These are phyloP conservation scores for Cercospora brassicicola DNA, from an alignment of 2,329 filamentous ascomycete genomes.

Conservation along the genomic window DNA sequence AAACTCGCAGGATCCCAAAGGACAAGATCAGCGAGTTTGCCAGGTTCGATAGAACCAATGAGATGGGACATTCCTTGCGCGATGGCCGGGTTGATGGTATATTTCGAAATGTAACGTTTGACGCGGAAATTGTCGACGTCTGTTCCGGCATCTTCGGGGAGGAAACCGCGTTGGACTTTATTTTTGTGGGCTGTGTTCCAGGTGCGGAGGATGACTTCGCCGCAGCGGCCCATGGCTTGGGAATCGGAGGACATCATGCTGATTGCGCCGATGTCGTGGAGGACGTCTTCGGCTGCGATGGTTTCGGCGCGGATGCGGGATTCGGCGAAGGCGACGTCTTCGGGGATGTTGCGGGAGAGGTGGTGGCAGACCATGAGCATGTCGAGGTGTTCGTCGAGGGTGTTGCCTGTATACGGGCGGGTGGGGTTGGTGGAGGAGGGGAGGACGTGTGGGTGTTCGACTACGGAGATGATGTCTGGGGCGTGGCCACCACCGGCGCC, in stretches of 20 bases:
- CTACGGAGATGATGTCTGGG: conserved; percentile 91
- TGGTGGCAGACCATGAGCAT: conserved; percentile 99
- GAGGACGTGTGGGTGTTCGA: conserved; percentile 83
- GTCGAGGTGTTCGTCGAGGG: conserved; percentile 91
- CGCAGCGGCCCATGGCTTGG: conserved; percentile 94
- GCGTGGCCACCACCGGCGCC: conserved; percentile 93
- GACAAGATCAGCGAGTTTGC: conserved; percentile 86
- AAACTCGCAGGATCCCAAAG: conserved; percentile 85
- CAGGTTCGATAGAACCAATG: conserved; percentile 82
- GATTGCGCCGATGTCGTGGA: conserved; percentile 92
- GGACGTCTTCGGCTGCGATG: conserved; percentile 92
- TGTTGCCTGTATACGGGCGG: conserved; percentile 85
- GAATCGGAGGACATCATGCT: conserved; percentile 97
- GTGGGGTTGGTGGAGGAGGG: conserved; percentile 92
- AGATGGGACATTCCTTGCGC: conserved; percentile 87
- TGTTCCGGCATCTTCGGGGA: conserved; percentile 76
- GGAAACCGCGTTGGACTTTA: conserved; percentile 74
- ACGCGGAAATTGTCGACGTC: conserved; percentile 87
- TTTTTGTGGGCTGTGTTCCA: conserved; percentile 99
- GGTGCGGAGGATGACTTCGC: conserved; percentile 86
- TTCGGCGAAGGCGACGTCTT: conserved; percentile 94
- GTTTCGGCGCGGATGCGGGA: conserved; percentile 92
- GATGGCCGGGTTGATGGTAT: conserved; percentile 90
- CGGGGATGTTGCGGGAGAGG: conserved; percentile 84
- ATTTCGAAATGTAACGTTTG: conserved; percentile 91